Evolutionary conservation across 768 basidiomycete genomes (phyloP).

Genomic region (Neoboletus subvelutipes): DNA sequence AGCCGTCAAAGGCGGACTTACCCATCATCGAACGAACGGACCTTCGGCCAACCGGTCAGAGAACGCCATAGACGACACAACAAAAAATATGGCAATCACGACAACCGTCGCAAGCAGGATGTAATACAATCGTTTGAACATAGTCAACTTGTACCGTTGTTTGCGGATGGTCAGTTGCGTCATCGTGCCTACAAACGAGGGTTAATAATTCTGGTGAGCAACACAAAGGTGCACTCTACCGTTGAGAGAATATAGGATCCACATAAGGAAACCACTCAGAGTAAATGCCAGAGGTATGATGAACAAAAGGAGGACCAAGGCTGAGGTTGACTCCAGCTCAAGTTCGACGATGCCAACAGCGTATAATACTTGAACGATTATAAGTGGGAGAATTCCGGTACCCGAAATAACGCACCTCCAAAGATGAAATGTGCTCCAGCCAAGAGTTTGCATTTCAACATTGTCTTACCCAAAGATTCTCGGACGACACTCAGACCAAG

Average conservation of each 20-base stretch:
- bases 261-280: slow-evolving; percentile 91
- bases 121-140: slow-evolving; percentile 86
- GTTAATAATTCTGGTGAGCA: neutral
- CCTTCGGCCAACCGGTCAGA: slow-evolving; percentile 91
- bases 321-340: slow-evolving; percentile 86
- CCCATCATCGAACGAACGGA: slow-evolving; percentile 30
- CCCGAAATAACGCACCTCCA: slow-evolving; percentile 62
- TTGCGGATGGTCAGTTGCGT: slow-evolving; percentile 81
- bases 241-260: slow-evolving; percentile 92
- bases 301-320: slow-evolving; percentile 80
- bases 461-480: slow-evolving; percentile 80
- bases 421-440: slow-evolving; percentile 89
- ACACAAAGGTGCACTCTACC: slow-evolving; percentile 44
- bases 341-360: slow-evolving; percentile 94
- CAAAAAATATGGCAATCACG: slow-evolving; percentile 85
- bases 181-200: slow-evolving; percentile 67
- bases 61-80: slow-evolving; percentile 88
- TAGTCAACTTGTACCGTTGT: slow-evolving; percentile 79
- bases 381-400: slow-evolving; percentile 5
- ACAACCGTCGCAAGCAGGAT: slow-evolving; percentile 82
- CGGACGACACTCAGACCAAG: slow-evolving; percentile 91
- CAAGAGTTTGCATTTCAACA: slow-evolving; percentile 80
- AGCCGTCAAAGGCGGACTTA: neutral
- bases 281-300: slow-evolving; percentile 94
- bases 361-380: slow-evolving; percentile 66